Conservation (phyloP, 1,284 basidiomycete species). For the Somion occarium region DNA sequence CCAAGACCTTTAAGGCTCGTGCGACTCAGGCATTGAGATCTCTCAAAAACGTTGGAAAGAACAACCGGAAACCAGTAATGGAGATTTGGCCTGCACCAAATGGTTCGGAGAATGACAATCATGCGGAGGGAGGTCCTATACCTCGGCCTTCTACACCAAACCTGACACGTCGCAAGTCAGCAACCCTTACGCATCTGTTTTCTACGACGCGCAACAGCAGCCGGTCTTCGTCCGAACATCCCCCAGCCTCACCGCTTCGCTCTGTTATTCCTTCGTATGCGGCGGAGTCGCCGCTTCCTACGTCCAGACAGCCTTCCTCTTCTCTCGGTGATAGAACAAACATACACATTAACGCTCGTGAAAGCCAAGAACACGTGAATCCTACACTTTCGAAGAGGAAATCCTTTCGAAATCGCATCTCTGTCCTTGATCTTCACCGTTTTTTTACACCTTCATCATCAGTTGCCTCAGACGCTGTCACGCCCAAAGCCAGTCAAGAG, state of each 20-base stretch:
- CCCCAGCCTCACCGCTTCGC: conserved; percentile 14
- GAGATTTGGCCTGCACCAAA: conserved; percentile 8
- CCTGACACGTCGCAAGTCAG: conserved; percentile 20
- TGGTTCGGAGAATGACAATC: conserved; percentile 10
- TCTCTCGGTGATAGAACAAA: conserved; percentile 8
- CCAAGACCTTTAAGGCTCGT: conserved; percentile 51
- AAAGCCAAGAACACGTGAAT: conserved; percentile 3
- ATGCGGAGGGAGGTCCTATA: background rate
- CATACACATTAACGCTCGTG: conserved; percentile 1
- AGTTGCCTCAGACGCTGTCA: conserved; percentile 7
- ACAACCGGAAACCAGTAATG: conserved; percentile 16
- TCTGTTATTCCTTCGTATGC: conserved; percentile 12
- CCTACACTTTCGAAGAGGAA: conserved; percentile 21
- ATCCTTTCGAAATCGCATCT: conserved; percentile 27
- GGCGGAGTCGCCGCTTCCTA: conserved; percentile 3
- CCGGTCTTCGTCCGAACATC: conserved; percentile 9
- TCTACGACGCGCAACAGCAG: conserved; percentile 19
- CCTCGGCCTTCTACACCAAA: conserved; percentile 17
- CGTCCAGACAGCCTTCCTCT: background rate
- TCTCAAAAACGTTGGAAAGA: conserved; percentile 50
- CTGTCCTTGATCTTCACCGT: conserved; percentile 27
- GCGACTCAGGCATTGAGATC: conserved; percentile 59
- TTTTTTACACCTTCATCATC: conserved; percentile 20
- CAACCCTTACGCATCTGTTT: conserved; percentile 25
- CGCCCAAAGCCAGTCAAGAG: conserved; percentile 2